Conservation (phyloP, 768 basidiomycete genomes). For the Mrakia gelida region DNA sequence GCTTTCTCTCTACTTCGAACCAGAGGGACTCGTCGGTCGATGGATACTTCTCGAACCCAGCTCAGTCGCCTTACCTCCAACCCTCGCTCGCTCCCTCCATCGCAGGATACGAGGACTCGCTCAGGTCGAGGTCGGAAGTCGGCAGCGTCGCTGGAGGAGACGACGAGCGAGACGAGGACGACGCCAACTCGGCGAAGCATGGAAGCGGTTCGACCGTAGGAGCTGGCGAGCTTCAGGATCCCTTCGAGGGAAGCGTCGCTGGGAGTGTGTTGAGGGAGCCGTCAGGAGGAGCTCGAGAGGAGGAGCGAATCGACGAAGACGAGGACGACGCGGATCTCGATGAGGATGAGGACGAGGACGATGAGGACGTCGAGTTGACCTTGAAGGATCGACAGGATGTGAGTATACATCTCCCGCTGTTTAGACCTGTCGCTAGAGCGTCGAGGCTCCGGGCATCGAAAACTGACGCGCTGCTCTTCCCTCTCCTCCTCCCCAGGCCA, state of each 20-base stretch:
- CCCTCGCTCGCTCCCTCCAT: background rate
- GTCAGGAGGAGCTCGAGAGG: slow-evolving; percentile 18
- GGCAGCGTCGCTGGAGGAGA: slow-evolving; percentile 7
- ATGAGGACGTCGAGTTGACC: slow-evolving; percentile 52
- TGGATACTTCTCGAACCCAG: slow-evolving; percentile 2
- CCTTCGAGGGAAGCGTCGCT: slow-evolving; percentile 25
- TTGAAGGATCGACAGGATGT: slow-evolving; percentile 93
- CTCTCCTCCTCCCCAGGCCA: slow-evolving; percentile 46
- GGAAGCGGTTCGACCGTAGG: background rate
- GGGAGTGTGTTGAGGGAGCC: background rate
- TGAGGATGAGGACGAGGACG: slow-evolving; percentile 36
- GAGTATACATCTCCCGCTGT: slow-evolving; percentile 24
- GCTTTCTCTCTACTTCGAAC: background rate
- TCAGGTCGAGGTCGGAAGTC: slow-evolving; percentile 6
- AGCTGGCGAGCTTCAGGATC: slow-evolving; percentile 12
- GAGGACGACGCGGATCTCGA: slow-evolving; percentile 32
- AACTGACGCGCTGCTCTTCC: slow-evolving; percentile 9
- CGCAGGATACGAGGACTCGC: slow-evolving; percentile 6
- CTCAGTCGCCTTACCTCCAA: slow-evolving; percentile 2
- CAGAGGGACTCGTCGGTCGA: slow-evolving; percentile 21
- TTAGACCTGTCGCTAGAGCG: background rate
- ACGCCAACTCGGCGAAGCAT: background rate
- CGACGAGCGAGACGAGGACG: background rate
- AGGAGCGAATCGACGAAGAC: slow-evolving; percentile 28
- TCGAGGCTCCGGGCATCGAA: background rate